phyloP scores from a whole-genome alignment of 495 filamentous ascomycete species.

The Annulohypoxylon stygium region DNA sequence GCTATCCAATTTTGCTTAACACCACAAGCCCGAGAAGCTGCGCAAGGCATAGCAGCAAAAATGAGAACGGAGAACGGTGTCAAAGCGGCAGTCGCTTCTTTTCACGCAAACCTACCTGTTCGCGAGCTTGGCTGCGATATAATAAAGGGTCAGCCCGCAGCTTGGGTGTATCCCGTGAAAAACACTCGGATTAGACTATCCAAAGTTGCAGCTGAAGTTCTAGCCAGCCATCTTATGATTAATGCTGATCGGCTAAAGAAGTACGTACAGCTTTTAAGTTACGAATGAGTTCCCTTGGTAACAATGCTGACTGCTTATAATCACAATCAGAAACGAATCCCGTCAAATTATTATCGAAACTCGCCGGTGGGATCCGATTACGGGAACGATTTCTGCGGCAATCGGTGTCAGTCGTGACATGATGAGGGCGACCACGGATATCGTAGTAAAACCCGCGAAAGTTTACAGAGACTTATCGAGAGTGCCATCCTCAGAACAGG shows the following conservation, averaged over 20 bases:
- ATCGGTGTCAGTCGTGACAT: slow-evolving; percentile 51
- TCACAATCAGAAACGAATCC: slow-evolving; percentile 30
- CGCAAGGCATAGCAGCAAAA: slow-evolving; percentile 1
- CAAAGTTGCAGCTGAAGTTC: slow-evolving; percentile 9
- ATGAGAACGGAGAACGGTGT: slow-evolving; percentile 24
- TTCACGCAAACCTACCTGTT: slow-evolving; percentile 17
- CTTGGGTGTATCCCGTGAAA: slow-evolving; percentile 7
- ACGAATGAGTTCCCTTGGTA: neutral
- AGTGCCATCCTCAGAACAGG: neutral
- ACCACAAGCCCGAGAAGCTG: slow-evolving; percentile 1
- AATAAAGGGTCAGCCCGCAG: slow-evolving; percentile 9
- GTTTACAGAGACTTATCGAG: slow-evolving; percentile 19
- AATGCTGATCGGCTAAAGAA: slow-evolving; percentile 26
- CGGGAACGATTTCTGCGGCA: slow-evolving; percentile 46
- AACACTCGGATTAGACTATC: slow-evolving; percentile 6
- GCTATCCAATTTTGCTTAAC: slow-evolving; percentile 20
- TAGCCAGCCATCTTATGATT: neutral
- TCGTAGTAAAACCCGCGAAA: slow-evolving; percentile 54
- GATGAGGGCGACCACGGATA: slow-evolving; percentile 48
- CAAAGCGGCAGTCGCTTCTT: neutral
- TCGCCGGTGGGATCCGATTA: slow-evolving; percentile 33
- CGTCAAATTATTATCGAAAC: slow-evolving; percentile 38
- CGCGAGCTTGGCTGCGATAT: slow-evolving; percentile 12
- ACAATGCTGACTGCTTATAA: neutral
- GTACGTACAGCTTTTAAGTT: neutral